Evolutionary conservation across 208 protist species (phyloP).

Genomic region (Trypanosoma scelopori): DNA sequence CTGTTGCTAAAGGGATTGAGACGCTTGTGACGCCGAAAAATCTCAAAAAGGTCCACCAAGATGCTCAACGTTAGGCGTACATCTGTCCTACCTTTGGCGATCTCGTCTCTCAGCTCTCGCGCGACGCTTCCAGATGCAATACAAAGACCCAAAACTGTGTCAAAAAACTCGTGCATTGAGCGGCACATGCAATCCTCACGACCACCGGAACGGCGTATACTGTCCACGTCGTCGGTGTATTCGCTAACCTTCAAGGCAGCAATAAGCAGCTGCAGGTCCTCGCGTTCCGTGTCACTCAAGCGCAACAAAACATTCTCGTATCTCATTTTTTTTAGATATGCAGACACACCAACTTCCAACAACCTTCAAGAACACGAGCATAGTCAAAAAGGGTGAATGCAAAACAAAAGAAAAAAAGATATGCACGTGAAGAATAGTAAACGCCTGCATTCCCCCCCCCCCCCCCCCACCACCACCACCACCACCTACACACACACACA

Average conservation of each 20-base stretch:
- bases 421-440: not conserved
- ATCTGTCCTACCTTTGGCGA: conserved; percentile 41
- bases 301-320: conserved; percentile 48
- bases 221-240: conserved; percentile 90
- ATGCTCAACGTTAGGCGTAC: conserved; percentile 48
- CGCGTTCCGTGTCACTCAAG: conserved; percentile 69
- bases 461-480: no score
- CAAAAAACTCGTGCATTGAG: conserved; percentile 73
- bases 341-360: not conserved
- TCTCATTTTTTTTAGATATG: conserved; percentile 7
- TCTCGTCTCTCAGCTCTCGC: conserved; percentile 49
- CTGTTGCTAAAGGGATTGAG: conserved; percentile 95
- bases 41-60: conserved; percentile 93
- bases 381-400: no score
- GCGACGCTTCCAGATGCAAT: conserved; percentile 76
- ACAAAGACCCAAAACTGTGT: conserved; percentile 72
- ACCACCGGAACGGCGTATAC: conserved; percentile 52
- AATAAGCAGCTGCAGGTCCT: conserved; percentile 85
- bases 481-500: no score
- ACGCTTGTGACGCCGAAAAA: conserved; percentile 96
- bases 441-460: no score
- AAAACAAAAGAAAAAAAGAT: conserved; percentile 7
- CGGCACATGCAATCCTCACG: conserved; percentile 59
- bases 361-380: no score
- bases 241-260: conserved; percentile 87